A percentile compares a stretch with the other conserved stretches of the same genome.
These are phyloP conservation scores for Populus deltoides DNA, from an alignment of 345 rosid genomes.

Conservation along the genomic window DNA sequence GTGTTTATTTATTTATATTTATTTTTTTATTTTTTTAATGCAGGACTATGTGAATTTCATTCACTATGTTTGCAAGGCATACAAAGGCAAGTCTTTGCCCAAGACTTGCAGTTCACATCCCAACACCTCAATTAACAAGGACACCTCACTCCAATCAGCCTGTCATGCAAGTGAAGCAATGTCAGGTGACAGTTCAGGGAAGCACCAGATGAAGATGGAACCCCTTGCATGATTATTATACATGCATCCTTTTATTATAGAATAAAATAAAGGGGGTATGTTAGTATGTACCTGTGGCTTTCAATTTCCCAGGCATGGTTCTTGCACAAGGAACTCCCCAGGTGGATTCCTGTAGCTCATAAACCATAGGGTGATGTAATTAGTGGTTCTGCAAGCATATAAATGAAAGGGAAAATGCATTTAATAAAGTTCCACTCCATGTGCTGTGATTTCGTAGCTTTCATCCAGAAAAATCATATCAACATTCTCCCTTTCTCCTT, in stretches of 20 bases:
- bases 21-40: background rate
- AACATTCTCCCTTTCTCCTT: background rate
- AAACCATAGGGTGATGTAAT: background rate
- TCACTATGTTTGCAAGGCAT: conserved; percentile 35
- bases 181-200: background rate
- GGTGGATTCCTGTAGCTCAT: background rate
- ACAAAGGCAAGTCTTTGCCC: conserved; percentile 24
- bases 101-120: conserved; percentile 19
- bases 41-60: conserved; percentile 32
- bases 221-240: conserved; percentile 1
- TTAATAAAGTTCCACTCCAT: background rate
- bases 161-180: conserved; percentile 10
- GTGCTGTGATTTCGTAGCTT: background rate
- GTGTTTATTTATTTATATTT: background rate
- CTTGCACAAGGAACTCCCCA: background rate
- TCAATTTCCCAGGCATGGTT: background rate
- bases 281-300: background rate
- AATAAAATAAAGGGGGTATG: too few species aligned
- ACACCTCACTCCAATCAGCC: conserved; percentile 9
- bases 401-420: background rate
- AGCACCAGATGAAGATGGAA: background rate
- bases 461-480: background rate
- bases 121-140: background rate
- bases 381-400: background rate
- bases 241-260: background rate